Conservation (phyloP, 179 eudicot genomes). For the Beta lomatogona region DNA sequence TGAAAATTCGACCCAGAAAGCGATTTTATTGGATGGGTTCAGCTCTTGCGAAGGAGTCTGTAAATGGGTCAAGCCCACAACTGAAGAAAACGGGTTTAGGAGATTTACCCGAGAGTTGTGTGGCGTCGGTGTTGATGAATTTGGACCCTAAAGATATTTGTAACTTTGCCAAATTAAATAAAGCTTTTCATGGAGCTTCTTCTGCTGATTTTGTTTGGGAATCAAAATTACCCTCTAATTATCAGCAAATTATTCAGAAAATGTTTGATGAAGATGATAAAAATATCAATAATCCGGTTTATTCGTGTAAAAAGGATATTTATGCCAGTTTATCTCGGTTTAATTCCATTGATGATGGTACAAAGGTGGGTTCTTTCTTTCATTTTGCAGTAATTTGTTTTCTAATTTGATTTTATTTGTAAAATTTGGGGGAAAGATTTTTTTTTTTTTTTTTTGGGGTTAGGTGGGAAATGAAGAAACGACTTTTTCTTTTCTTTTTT, state of each 20-base stretch:
- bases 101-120: slow-evolving; percentile 83
- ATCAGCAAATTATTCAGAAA: slow-evolving; percentile 44
- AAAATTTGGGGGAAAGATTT: no score
- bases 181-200: slow-evolving; percentile 71
- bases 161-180: slow-evolving; percentile 55
- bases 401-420: no score
- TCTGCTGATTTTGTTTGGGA: slow-evolving; percentile 92
- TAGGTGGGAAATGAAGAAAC: no score
- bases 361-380: slow-evolving; percentile 54
- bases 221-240: slow-evolving; percentile 71
- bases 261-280: slow-evolving; percentile 39
- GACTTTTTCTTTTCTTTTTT: neutral
- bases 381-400: neutral
- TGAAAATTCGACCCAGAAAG: slow-evolving; percentile 1
- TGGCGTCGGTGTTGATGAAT: slow-evolving; percentile 55
- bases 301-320: slow-evolving; percentile 66
- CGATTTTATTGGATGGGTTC: slow-evolving; percentile 38
- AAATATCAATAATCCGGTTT: slow-evolving; percentile 20
- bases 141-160: slow-evolving; percentile 74
- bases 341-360: slow-evolving; percentile 63
- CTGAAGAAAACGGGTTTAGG: slow-evolving; percentile 51
- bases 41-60: slow-evolving; percentile 33
- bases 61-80: slow-evolving; percentile 14
- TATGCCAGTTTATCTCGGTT: slow-evolving; percentile 58
- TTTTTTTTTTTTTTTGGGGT: no score